Conservation (phyloP, 169 alveolate species). For the Eimeria acervulina region DNA sequence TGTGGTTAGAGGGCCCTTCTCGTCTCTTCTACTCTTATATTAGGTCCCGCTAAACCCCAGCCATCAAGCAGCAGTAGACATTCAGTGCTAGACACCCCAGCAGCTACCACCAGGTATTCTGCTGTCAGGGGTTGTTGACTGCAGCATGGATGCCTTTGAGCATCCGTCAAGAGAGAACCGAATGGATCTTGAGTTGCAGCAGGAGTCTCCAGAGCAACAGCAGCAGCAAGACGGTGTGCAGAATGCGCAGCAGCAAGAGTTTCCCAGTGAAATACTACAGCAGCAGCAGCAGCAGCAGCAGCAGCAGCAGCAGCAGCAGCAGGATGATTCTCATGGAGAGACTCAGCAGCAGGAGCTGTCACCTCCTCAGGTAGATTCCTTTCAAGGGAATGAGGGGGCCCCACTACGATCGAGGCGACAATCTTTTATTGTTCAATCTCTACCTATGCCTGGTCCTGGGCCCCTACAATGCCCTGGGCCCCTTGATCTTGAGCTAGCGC, state of each 20-base stretch:
- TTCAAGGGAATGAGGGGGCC: background rate
- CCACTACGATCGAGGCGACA: background rate
- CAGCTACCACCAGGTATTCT: background rate
- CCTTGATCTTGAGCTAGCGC: background rate
- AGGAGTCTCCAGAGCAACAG: background rate
- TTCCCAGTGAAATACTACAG: background rate
- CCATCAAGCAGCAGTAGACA: background rate
- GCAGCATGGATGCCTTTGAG: background rate
- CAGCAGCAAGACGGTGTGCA: background rate
- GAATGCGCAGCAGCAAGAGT: constrained; percentile 4
- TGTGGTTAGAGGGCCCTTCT: background rate
- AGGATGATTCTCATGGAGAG: background rate
- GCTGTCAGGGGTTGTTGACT: background rate
- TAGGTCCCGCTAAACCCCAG: background rate
- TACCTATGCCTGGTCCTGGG: background rate
- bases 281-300: constrained; percentile 4
- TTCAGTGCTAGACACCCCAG: background rate
- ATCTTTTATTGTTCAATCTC: background rate
- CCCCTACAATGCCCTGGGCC: background rate
- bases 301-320: background rate
- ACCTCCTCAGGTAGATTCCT: no score
- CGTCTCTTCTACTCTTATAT: background rate
- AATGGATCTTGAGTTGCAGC: constrained; percentile 7
- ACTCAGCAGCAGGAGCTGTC: background rate
- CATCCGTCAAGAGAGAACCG: background rate